Evolutionary conservation across 2,329 filamentous ascomycete species (phyloP).

Genomic region (Ophiocordyceps camponoti-rufipedis): DNA sequence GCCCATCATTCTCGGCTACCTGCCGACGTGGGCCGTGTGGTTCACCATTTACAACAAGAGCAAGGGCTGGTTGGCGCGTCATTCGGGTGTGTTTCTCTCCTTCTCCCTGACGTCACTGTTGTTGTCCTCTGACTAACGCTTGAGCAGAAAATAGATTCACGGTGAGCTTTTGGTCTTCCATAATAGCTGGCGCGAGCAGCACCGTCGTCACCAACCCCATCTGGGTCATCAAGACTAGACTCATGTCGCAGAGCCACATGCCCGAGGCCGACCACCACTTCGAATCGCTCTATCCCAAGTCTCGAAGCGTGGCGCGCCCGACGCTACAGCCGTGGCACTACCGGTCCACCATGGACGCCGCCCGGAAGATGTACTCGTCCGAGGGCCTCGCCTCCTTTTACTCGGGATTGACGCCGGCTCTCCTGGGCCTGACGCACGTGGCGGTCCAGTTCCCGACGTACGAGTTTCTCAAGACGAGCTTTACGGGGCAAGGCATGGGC

Average conservation of each 20-base stretch:
- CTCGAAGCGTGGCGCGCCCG: slow-evolving; percentile 32
- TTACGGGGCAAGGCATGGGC: slow-evolving; percentile 82
- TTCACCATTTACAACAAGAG: slow-evolving; percentile 90
- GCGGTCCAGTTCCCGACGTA: slow-evolving; percentile 96
- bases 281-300: slow-evolving; percentile 26
- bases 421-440: slow-evolving; percentile 84
- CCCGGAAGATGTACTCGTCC: slow-evolving; percentile 83
- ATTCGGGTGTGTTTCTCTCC: slow-evolving; percentile 32
- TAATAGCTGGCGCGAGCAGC: slow-evolving; percentile 80
- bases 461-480: slow-evolving; percentile 77
- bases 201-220: slow-evolving; percentile 94
- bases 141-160: slow-evolving; percentile 52
- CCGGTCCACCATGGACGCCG: slow-evolving; percentile 72
- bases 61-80: slow-evolving; percentile 52
- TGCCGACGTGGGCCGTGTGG: slow-evolving; percentile 97
- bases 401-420: slow-evolving; percentile 78
- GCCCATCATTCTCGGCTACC: slow-evolving; percentile 85
- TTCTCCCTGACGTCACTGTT: background rate
- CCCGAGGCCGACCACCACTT: slow-evolving; percentile 26
- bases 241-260: slow-evolving; percentile 76
- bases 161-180: slow-evolving; percentile 74
- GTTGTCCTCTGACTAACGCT: background rate
- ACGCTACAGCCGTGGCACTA: slow-evolving; percentile 70
- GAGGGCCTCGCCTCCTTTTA: slow-evolving; percentile 89
- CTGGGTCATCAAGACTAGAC: slow-evolving; percentile 95